phyloP scores from a whole-genome alignment of 371 early-diverging fungal genomes.

The Syncephalastrum racemosum region DNA sequence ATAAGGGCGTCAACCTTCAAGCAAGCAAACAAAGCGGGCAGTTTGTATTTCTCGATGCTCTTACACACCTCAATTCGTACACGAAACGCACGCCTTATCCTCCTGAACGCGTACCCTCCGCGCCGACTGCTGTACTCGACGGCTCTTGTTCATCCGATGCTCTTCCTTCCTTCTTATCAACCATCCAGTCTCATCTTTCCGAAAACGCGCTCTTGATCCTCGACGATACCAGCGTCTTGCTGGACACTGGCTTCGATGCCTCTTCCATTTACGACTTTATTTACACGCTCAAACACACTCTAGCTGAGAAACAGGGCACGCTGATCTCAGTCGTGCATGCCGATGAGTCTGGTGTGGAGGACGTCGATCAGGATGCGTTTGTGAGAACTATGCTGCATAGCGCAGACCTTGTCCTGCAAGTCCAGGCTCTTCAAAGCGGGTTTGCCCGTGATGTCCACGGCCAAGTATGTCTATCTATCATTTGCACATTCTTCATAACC shows the following conservation, averaged over 20 bases:
- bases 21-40: conserved; percentile 50
- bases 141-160: conserved; percentile 9
- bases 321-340: conserved; percentile 61
- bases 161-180: conserved; percentile 23
- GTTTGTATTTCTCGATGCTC: conserved; percentile 63
- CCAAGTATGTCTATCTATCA: conserved; percentile 37
- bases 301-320: conserved; percentile 53
- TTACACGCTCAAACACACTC: conserved; percentile 41
- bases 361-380: conserved; percentile 56
- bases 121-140: conserved; percentile 35
- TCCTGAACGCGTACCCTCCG: conserved; percentile 35
- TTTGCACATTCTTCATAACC: background rate
- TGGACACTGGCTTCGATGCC: conserved; percentile 51
- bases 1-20: conserved; percentile 64
- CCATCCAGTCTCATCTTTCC: conserved; percentile 15
- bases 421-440: conserved; percentile 63
- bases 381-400: conserved; percentile 46
- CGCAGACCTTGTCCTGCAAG: conserved; percentile 58
- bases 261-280: conserved; percentile 40
- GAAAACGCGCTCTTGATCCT: conserved; percentile 50
- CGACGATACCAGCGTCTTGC: conserved; percentile 63
- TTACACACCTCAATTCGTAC: conserved; percentile 58
- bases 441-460: conserved; percentile 70
- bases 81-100: conserved; percentile 40
- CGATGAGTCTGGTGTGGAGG: conserved; percentile 55